phyloP scores from a whole-genome alignment of 306 rosid genomes.

The Fagus crenata region DNA sequence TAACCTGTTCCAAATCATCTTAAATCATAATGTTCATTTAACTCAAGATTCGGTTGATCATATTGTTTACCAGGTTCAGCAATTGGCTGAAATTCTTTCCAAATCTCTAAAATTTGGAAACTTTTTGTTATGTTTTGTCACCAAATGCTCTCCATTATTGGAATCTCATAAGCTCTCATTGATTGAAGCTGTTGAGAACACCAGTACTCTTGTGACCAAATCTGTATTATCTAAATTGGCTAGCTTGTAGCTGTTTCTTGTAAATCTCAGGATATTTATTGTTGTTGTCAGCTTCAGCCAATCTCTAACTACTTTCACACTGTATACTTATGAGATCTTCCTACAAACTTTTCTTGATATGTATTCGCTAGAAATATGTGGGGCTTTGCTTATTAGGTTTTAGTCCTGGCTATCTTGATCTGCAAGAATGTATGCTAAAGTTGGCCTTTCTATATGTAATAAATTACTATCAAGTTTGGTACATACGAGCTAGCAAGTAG shows the following conservation, averaged over 20 bases:
- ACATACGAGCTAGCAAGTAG: no score
- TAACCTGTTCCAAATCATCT: constrained; percentile 39
- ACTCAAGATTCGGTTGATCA: constrained; percentile 43
- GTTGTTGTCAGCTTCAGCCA: not conserved
- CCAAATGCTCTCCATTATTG: constrained; percentile 38
- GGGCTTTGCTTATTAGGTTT: not conserved
- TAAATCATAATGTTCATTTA: constrained; percentile 36
- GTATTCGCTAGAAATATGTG: not conserved
- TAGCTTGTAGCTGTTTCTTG: constrained; percentile 24
- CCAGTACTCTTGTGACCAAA: constrained; percentile 35
- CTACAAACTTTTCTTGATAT: not conserved
- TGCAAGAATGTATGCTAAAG: no score
- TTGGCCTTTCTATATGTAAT: no score
- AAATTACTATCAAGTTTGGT: no score
- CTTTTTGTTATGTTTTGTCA: constrained; percentile 40
- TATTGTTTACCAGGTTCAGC: constrained; percentile 38
- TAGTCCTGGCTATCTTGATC: no score
- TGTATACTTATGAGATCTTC: not conserved
- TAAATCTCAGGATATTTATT: constrained; percentile 2
- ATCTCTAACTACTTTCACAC: not conserved
- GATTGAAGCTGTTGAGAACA: constrained; percentile 33
- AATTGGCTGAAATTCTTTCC: constrained; percentile 27
- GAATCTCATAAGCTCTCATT: constrained; percentile 34
- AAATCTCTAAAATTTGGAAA: constrained; percentile 43
- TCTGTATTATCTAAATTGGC: constrained; percentile 38